Evolutionary conservation across 345 rosid genomes (phyloP).

Genomic region (Eucalyptus marginata): DNA sequence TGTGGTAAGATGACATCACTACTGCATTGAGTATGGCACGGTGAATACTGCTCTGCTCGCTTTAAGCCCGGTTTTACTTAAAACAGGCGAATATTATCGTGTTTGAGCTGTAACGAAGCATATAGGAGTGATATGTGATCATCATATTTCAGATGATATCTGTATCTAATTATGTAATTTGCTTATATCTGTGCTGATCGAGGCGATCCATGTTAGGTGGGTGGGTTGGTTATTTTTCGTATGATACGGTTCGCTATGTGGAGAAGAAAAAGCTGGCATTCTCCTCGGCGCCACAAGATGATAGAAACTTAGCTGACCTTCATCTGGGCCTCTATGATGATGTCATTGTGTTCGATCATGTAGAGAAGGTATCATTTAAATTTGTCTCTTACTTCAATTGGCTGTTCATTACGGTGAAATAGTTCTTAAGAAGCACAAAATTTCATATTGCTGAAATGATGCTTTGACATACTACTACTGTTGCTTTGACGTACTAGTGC

Average conservation of each 20-base stretch:
- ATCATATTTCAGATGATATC: not conserved
- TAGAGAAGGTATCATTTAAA: constrained; percentile 47
- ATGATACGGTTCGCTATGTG: constrained; percentile 74
- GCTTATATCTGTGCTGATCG: not conserved
- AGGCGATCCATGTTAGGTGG: constrained; percentile 42
- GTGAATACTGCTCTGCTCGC: not conserved
- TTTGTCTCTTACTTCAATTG: not conserved
- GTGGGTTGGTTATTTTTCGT: constrained; percentile 94
- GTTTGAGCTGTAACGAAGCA: not conserved
- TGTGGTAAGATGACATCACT: constrained; percentile 34
- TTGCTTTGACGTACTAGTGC: not conserved
- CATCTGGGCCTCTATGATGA: constrained; percentile 79
- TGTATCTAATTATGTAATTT: not conserved
- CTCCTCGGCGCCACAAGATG: constrained; percentile 64
- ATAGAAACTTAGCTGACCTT: constrained; percentile 79
- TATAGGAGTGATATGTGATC: not conserved
- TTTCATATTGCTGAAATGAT: not conserved
- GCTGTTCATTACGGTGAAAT: not conserved
- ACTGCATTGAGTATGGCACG: not conserved
- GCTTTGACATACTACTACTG: not conserved
- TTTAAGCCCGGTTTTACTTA: not conserved
- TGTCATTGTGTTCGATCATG: constrained; percentile 79
- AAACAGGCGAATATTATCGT: not conserved
- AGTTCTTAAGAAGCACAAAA: not conserved
- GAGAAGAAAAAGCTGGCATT: constrained; percentile 76